These are phyloP conservation scores for Filobasidium floriforme DNA, from an alignment of 768 basidiomycete genomes.

Conservation along the genomic window DNA sequence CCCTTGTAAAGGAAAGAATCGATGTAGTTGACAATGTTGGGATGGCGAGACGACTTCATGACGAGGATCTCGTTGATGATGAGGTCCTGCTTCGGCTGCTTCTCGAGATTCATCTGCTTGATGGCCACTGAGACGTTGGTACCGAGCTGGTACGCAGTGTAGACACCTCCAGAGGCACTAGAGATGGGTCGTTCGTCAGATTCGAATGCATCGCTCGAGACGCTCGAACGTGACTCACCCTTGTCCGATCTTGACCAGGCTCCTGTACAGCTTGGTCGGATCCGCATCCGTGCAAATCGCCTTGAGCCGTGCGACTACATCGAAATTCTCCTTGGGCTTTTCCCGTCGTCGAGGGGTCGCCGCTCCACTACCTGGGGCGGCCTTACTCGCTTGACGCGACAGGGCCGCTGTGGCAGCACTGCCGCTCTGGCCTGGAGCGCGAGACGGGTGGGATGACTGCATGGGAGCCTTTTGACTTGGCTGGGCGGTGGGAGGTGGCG, in stretches of 20 bases:
- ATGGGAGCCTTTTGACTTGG: slow-evolving; percentile 16
- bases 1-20: slow-evolving; percentile 97
- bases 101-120: slow-evolving; percentile 99
- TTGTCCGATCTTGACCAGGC: slow-evolving; percentile 92
- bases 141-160: slow-evolving; percentile 95
- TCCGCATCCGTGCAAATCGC: slow-evolving; percentile 97
- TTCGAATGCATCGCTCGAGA: neutral
- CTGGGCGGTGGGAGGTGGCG: slow-evolving; percentile 25
- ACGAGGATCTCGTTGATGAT: slow-evolving; percentile 99
- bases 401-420: slow-evolving; percentile 49
- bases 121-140: slow-evolving; percentile 91
- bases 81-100: slow-evolving; percentile 98
- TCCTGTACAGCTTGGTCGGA: slow-evolving; percentile 86
- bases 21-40: slow-evolving; percentile 99
- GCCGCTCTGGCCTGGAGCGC: slow-evolving; percentile 53
- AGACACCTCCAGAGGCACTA: slow-evolving; percentile 94
- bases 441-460: slow-evolving; percentile 26
- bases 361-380: slow-evolving; percentile 49
- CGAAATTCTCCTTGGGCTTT: slow-evolving; percentile 67
- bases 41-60: slow-evolving; percentile 91
- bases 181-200: neutral
- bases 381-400: slow-evolving; percentile 30
- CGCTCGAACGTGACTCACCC: slow-evolving; percentile 56
- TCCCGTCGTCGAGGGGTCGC: slow-evolving; percentile 78
- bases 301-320: slow-evolving; percentile 82